Percentiles rank a stretch among this genome's conserved stretches.
phyloP scores from a whole-genome alignment of 441 rosid genomes.

The Euphorbia celastroides region DNA sequence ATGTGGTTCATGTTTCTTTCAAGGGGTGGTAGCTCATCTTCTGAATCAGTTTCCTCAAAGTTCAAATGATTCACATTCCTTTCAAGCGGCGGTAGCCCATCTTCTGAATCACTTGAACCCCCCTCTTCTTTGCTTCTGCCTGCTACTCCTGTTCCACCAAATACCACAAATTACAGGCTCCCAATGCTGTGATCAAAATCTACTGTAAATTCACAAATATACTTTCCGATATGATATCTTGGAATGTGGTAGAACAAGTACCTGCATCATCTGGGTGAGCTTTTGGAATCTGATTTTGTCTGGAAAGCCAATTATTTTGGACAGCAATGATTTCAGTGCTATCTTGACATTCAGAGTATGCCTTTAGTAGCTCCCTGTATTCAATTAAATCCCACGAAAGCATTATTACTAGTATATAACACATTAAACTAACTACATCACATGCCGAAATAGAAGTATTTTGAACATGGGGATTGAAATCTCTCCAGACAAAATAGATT shows the following conservation, averaged over 20 bases:
- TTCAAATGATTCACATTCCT: slow-evolving; percentile 74
- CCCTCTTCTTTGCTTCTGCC: slow-evolving; percentile 34
- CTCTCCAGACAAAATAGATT: neutral
- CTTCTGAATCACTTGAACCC: slow-evolving; percentile 53
- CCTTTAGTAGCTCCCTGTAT: slow-evolving; percentile 77
- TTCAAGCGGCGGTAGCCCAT: slow-evolving; percentile 84
- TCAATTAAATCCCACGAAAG: neutral
- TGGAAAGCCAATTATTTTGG: slow-evolving; percentile 87
- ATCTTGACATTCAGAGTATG: slow-evolving; percentile 69
- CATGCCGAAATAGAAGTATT: neutral
- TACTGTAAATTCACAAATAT: no score
- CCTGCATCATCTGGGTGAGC: slow-evolving; percentile 39
- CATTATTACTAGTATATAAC: neutral
- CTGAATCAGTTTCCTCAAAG: slow-evolving; percentile 54
- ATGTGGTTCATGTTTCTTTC: slow-evolving; percentile 83
- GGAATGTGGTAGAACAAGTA: slow-evolving; percentile 17
- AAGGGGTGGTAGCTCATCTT: slow-evolving; percentile 77
- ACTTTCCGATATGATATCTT: no score
- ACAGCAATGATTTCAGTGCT: slow-evolving; percentile 70
- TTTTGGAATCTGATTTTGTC: slow-evolving; percentile 54
- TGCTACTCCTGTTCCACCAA: slow-evolving; percentile 14
- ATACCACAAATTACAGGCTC: neutral
- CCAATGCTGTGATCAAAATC: neutral
- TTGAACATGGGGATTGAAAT: neutral
- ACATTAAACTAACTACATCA: neutral